Evolutionary conservation across 352 stramenopile genomes (phyloP).

Genomic region (Globisporangium alternatum): DNA sequence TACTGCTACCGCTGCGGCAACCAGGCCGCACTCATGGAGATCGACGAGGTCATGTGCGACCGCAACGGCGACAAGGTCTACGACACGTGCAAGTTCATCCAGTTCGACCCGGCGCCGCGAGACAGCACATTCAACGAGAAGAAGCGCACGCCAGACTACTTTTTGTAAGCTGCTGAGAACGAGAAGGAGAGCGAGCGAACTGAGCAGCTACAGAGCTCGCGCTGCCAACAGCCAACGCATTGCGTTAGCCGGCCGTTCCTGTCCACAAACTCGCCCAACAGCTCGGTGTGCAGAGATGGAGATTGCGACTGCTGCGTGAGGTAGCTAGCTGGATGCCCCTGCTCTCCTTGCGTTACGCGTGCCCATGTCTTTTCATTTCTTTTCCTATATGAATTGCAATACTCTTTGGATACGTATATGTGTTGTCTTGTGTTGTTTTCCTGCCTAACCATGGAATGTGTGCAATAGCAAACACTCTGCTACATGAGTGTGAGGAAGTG

Average conservation of each 20-base stretch:
- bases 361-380: slow-evolving; percentile 41
- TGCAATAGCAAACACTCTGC: not conserved
- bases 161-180: slow-evolving; percentile 58
- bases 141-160: slow-evolving; percentile 92
- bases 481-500: slow-evolving; percentile 80
- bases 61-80: slow-evolving; percentile 87
- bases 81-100: slow-evolving; percentile 92
- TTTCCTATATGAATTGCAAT: slow-evolving; percentile 19
- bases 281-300: not conserved
- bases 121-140: slow-evolving; percentile 92
- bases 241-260: not conserved
- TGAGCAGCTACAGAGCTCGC: not conserved
- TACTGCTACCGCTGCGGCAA: slow-evolving; percentile 97
- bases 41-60: slow-evolving; percentile 90
- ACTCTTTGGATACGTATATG: slow-evolving; percentile 8
- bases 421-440: not conserved
- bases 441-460: not conserved
- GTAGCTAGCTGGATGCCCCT: slow-evolving; percentile 7
- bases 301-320: not conserved
- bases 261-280: not conserved
- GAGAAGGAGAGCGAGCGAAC: not conserved
- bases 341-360: slow-evolving; percentile 11
- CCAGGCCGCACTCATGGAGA: slow-evolving; percentile 94
- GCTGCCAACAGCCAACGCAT: not conserved
- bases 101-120: slow-evolving; percentile 88